Conservation (phyloP, 495 filamentous ascomycete species). For the Sporormia fimetaria region DNA sequence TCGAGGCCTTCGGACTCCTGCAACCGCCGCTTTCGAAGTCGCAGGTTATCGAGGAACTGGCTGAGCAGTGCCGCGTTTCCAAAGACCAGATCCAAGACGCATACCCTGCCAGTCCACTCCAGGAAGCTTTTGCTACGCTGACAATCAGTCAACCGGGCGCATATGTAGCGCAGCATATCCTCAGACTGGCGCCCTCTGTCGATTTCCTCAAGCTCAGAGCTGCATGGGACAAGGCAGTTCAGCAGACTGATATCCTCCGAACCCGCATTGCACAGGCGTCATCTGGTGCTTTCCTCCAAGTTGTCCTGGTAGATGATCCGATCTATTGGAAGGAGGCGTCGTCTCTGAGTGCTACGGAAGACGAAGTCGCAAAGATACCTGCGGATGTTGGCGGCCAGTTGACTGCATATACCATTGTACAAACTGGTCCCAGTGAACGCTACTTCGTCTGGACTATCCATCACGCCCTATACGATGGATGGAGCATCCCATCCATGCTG, state of each 20-base stretch:
- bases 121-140: constrained; percentile 42
- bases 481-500: constrained; percentile 17
- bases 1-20: constrained; percentile 41
- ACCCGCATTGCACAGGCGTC: constrained; percentile 34
- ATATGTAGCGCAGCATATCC: constrained; percentile 36
- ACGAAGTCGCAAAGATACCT: constrained; percentile 2
- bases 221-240: constrained; percentile 38
- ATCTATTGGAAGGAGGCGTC: constrained; percentile 13
- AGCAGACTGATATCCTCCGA: constrained; percentile 31
- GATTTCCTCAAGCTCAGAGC: constrained; percentile 36
- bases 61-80: constrained; percentile 35
- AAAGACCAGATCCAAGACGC: constrained; percentile 40
- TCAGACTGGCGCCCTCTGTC: constrained; percentile 33
- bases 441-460: constrained; percentile 30
- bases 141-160: constrained; percentile 34
- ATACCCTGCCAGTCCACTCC: constrained; percentile 47
- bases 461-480: constrained; percentile 32
- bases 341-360: constrained; percentile 8
- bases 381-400: constrained; percentile 9
- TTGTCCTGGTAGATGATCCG: constrained; percentile 22
- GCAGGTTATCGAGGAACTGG: constrained; percentile 37
- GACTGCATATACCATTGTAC: constrained; percentile 15
- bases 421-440: constrained; percentile 3
- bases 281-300: constrained; percentile 16
- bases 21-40: constrained; percentile 22